Percentiles rank a stretch among this genome's conserved stretches.
phyloP scores from a whole-genome alignment of 331 rosid genomes.

The Telfairia occidentalis region DNA sequence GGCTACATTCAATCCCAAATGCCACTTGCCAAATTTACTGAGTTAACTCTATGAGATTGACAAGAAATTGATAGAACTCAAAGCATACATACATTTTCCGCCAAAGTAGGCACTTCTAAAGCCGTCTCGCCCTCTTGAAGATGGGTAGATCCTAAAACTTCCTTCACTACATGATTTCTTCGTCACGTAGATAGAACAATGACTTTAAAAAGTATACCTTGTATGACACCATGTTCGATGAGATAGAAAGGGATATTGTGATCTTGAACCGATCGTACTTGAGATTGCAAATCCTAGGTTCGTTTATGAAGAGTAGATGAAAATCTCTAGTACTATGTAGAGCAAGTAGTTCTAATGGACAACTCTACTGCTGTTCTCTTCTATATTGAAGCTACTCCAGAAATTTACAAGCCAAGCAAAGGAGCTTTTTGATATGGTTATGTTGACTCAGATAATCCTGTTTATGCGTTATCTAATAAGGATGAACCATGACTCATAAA shows the following conservation, averaged over 20 bases:
- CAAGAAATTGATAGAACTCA: background rate
- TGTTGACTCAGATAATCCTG: background rate
- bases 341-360: background rate
- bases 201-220: too few relatives aligned
- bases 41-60: background rate
- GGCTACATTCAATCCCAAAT: background rate
- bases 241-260: background rate
- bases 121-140: too few relatives aligned
- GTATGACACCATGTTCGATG: background rate
- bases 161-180: too few relatives aligned
- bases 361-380: too few relatives aligned
- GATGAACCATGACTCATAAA: background rate
- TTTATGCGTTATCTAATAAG: background rate
- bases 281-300: background rate
- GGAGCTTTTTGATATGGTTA: background rate
- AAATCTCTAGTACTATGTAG: background rate
- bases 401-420: background rate
- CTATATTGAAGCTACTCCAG: background rate
- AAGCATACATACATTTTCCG: background rate
- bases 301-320: background rate
- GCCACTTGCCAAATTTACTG: background rate
- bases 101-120: too few relatives aligned
- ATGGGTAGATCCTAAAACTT: too few relatives aligned
- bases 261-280: background rate
- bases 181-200: too few relatives aligned